A percentile compares a stretch with the other conserved stretches of the same genome.
phyloP scores from a whole-genome alignment of 768 basidiomycete species.

The Tricholoma matsutake region DNA sequence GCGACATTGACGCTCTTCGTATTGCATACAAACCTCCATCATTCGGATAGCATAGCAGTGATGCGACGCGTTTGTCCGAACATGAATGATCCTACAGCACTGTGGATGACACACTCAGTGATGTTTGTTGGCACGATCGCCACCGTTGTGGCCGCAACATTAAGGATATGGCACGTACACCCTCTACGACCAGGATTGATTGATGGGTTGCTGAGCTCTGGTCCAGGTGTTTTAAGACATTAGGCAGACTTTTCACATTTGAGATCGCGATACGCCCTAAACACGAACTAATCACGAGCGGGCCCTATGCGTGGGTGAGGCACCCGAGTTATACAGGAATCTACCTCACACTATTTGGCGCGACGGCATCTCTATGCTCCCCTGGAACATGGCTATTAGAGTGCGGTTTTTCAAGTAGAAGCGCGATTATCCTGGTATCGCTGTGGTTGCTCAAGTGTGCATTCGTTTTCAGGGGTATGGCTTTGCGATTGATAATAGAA shows the following conservation, averaged over 20 bases:
- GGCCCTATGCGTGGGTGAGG: slow-evolving; percentile 42
- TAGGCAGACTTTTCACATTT: slow-evolving; percentile 42
- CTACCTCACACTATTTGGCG: slow-evolving; percentile 33
- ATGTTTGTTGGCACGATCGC: slow-evolving; percentile 24
- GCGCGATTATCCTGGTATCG: slow-evolving; percentile 19
- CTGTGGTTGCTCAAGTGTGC: slow-evolving; percentile 34
- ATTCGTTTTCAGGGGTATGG: slow-evolving; percentile 33
- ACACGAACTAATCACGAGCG: slow-evolving; percentile 40
- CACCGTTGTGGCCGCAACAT: slow-evolving; percentile 24
- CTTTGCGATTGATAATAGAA: slow-evolving; percentile 27
- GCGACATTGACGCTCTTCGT: slow-evolving; percentile 4
- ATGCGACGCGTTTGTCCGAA: neutral
- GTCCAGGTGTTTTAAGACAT: slow-evolving; percentile 36
- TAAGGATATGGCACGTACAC: slow-evolving; percentile 29
- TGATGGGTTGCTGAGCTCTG: neutral
- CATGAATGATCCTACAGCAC: slow-evolving; percentile 5
- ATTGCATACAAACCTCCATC: slow-evolving; percentile 1
- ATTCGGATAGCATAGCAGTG: neutral
- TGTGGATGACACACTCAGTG: slow-evolving; percentile 17
- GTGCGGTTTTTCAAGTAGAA: slow-evolving; percentile 18
- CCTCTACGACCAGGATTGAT: neutral
- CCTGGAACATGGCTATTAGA: slow-evolving; percentile 32
- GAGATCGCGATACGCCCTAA: slow-evolving; percentile 38
- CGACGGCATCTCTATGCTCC: slow-evolving; percentile 27
- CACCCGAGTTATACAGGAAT: slow-evolving; percentile 45